Conservation (phyloP, 1,139 yeast genomes). For the Kodamaea anthophila region DNA sequence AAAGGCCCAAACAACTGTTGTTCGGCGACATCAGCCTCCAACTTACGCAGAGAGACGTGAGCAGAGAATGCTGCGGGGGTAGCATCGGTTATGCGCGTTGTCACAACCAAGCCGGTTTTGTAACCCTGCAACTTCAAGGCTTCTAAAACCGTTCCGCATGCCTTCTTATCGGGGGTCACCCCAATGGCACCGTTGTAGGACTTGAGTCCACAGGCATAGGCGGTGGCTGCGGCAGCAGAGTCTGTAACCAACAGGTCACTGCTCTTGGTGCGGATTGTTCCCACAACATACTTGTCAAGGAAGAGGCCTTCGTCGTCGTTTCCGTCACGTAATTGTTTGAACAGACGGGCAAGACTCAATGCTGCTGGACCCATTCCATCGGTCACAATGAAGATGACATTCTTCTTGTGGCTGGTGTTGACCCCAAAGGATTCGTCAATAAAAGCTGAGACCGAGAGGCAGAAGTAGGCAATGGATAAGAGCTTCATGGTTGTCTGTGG, state of each 20-base stretch:
- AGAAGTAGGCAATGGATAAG: no score
- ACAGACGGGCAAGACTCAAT: constrained; percentile 20
- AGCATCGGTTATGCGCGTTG: constrained; percentile 22
- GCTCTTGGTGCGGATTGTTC: constrained; percentile 20
- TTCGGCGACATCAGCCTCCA: constrained; percentile 23
- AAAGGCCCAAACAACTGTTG: constrained; percentile 20
- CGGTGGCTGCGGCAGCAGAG: constrained; percentile 26
- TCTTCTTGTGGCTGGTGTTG: constrained; percentile 12
- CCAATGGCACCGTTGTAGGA: constrained; percentile 25
- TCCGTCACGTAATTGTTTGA: constrained; percentile 18
- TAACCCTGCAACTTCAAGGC: constrained; percentile 22
- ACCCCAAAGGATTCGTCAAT: constrained; percentile 3
- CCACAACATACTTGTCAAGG: constrained; percentile 18
- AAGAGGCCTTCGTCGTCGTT: constrained; percentile 16
- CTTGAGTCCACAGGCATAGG: constrained; percentile 21
- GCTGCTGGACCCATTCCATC: constrained; percentile 28
- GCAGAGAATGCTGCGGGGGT: constrained; percentile 24
- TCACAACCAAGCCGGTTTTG: constrained; percentile 22
- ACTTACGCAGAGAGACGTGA: constrained; percentile 20
- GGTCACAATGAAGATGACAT: constrained; percentile 24
- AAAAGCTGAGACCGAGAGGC: no score
- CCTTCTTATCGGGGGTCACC: constrained; percentile 16
- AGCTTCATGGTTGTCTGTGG: no score
- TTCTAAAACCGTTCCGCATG: constrained; percentile 24
- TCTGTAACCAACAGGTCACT: constrained; percentile 20